phyloP scores from a whole-genome alignment of 139 green algal genomes.

The Trebouxia sp. region DNA sequence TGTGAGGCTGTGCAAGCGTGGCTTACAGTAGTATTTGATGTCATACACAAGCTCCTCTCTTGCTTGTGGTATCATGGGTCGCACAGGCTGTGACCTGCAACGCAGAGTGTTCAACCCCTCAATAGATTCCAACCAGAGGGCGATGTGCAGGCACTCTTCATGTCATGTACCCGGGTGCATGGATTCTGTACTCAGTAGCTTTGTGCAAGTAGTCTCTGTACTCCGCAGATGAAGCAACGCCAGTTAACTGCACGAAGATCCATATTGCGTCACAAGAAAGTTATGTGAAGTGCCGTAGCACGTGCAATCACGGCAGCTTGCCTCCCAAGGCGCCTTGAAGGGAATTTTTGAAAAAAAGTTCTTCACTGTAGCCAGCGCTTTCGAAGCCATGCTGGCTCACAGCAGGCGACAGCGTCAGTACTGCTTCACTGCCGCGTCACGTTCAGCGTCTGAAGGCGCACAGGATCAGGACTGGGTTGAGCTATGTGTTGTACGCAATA shows the following conservation, averaged over 20 bases:
- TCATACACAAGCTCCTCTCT: constrained; percentile 65
- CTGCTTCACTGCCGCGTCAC: too few species aligned
- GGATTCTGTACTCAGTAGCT: neutral
- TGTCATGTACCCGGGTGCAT: neutral
- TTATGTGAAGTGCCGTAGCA: neutral
- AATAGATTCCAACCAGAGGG: too few species aligned
- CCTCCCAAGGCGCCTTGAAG: constrained; percentile 25
- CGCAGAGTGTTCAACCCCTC: neutral
- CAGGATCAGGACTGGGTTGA: too few species aligned
- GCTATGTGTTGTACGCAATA: too few species aligned
- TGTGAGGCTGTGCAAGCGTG: neutral
- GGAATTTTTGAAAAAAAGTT: constrained; percentile 1
- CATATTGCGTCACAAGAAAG: neutral
- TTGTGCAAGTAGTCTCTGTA: constrained; percentile 7
- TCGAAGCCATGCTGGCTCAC: constrained; percentile 17
- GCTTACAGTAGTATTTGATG: constrained; percentile 77
- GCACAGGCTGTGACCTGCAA: constrained; percentile 61
- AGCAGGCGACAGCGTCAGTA: neutral
- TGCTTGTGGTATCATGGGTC: constrained; percentile 62
- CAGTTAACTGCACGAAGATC: neutral
- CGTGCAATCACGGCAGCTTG: neutral
- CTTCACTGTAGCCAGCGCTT: constrained; percentile 19
- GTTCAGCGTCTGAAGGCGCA: too few species aligned
- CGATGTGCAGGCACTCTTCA: neutral
- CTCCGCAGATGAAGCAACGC: constrained; percentile 5